A percentile compares a stretch with the other conserved stretches of the same genome.
Conservation (phyloP, 495 filamentous ascomycete species). For the Pyrenula aspistea region DNA sequence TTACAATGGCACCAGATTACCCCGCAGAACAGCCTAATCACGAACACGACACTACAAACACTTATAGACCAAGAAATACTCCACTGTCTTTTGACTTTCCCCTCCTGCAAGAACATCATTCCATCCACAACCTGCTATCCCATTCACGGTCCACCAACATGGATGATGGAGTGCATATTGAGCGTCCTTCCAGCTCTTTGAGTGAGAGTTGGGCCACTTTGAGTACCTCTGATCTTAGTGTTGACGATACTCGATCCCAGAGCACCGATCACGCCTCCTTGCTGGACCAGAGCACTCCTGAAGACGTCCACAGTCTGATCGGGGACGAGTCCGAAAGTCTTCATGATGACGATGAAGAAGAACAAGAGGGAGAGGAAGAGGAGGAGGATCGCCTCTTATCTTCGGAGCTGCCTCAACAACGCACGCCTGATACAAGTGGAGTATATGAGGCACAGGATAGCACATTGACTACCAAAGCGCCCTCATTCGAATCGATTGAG, state of each 20-base stretch:
- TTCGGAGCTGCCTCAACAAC: constrained; percentile 23
- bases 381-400: constrained; percentile 21
- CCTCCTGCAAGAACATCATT: neutral
- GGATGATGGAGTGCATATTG: constrained; percentile 19
- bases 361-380: constrained; percentile 15
- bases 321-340: constrained; percentile 23
- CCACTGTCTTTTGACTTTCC: neutral
- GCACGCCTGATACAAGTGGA: constrained; percentile 17
- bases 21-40: too few species aligned
- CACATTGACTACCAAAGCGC: constrained; percentile 27
- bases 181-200: constrained; percentile 18
- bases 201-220: constrained; percentile 37
- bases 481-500: constrained; percentile 38
- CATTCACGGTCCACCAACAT: constrained; percentile 31
- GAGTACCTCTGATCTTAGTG: constrained; percentile 31
- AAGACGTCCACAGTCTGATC: constrained; percentile 37
- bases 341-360: constrained; percentile 20
- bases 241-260: constrained; percentile 31
- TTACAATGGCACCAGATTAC: too few species aligned
- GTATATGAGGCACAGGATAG: constrained; percentile 29
- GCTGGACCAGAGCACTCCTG: constrained; percentile 28
- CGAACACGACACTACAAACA: too few species aligned
- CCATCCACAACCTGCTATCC: constrained; percentile 13
- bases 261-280: constrained; percentile 33
- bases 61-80: neutral